A percentile compares a stretch with the other conserved stretches of the same genome.
Evolutionary conservation across 495 filamentous ascomycete genomes (phyloP).

Genomic region (Cercophora newfieldiana): DNA sequence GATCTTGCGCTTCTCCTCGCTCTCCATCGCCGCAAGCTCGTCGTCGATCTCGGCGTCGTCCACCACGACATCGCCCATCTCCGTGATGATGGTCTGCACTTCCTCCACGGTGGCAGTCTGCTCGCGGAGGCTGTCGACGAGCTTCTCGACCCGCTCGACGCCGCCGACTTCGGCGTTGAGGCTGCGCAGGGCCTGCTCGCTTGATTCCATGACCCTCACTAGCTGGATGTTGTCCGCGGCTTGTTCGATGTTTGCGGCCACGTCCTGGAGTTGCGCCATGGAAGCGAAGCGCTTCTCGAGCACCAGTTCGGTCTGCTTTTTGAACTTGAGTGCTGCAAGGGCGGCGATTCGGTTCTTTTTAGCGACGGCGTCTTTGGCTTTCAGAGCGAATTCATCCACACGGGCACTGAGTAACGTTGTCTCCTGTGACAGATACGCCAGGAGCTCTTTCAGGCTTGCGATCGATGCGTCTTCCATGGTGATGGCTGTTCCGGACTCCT

Average conservation of each 20-base stretch:
- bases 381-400: constrained; percentile 58
- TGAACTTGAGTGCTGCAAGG: constrained; percentile 73
- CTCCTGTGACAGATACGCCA: constrained; percentile 62
- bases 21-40: constrained; percentile 77
- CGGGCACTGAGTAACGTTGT: constrained; percentile 48
- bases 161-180: constrained; percentile 80
- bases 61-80: constrained; percentile 53
- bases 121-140: constrained; percentile 71
- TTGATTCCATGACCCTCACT: constrained; percentile 76
- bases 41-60: constrained; percentile 88
- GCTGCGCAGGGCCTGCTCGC: constrained; percentile 64
- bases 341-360: constrained; percentile 73
- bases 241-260: constrained; percentile 77
- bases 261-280: constrained; percentile 77
- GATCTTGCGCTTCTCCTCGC: constrained; percentile 50
- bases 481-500: constrained; percentile 48
- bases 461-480: constrained; percentile 77
- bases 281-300: constrained; percentile 68
- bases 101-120: constrained; percentile 85
- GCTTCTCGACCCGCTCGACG: constrained; percentile 69
- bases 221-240: constrained; percentile 80
- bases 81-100: constrained; percentile 71
- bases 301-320: constrained; percentile 73
- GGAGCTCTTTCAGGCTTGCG: constrained; percentile 70
- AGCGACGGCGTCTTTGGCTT: constrained; percentile 67